Evolutionary conservation across 371 early-diverging fungal genomes (phyloP).

Genomic region (Rhizopus delemar): DNA sequence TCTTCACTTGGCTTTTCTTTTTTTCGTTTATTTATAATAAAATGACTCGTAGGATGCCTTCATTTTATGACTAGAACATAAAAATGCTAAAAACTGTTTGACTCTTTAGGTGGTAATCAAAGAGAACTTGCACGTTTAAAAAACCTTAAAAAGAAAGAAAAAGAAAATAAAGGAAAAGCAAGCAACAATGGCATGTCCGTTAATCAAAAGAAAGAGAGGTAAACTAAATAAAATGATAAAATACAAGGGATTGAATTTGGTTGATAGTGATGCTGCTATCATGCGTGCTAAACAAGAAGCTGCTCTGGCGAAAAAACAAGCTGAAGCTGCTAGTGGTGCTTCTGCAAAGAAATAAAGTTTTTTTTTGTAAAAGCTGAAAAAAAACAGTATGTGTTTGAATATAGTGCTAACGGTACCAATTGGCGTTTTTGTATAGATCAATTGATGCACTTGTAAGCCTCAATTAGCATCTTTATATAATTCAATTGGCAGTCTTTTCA

Average conservation of each 20-base stretch:
- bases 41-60: not conserved
- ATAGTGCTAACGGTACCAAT: not conserved
- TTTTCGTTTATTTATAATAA: not conserved
- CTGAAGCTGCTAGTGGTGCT: conserved; percentile 13
- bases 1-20: not conserved
- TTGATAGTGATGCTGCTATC: conserved; percentile 57
- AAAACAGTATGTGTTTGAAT: conserved; percentile 5
- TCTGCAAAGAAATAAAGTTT: conserved; percentile 5
- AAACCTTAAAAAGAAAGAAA: conserved; percentile 53
- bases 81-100: not conserved
- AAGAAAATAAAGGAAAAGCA: conserved; percentile 43
- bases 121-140: conserved; percentile 61
- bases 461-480: too few species aligned
- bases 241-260: not conserved
- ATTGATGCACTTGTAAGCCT: too few species aligned
- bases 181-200: conserved; percentile 41
- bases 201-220: conserved; percentile 58
- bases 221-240: conserved; percentile 6
- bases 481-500: too few species aligned
- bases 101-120: conserved; percentile 54
- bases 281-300: conserved; percentile 63
- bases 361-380: conserved; percentile 4
- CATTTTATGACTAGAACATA: not conserved
- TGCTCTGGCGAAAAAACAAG: conserved; percentile 44
- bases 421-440: too few species aligned